Evolutionary conservation across 2,329 filamentous ascomycete species (phyloP).

Genomic region (Talaromyces sp.): DNA sequence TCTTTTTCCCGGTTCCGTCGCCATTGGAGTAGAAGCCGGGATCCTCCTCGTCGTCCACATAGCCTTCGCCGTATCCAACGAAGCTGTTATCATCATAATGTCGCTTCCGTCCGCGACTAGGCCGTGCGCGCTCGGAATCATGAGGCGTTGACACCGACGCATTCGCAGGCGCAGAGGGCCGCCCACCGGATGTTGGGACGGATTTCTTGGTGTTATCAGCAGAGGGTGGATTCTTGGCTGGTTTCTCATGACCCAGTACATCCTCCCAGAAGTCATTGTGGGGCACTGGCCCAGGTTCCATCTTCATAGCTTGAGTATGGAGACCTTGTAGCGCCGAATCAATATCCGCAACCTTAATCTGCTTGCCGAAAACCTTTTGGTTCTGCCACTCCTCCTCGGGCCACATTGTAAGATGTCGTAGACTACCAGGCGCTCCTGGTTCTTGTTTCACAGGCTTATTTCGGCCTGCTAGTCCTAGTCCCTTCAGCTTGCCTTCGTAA

Average conservation of each 20-base stretch:
- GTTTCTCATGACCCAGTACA: conserved; percentile 52
- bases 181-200: conserved; percentile 26
- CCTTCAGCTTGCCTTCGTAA: conserved; percentile 56
- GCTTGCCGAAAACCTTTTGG: conserved; percentile 51
- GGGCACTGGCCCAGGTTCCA: conserved; percentile 50
- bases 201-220: conserved; percentile 36
- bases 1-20: conserved; percentile 49
- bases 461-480: conserved; percentile 49
- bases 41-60: conserved; percentile 52
- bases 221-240: conserved; percentile 37
- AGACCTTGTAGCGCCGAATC: conserved; percentile 46
- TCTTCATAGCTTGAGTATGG: conserved; percentile 49
- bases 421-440: conserved; percentile 39
- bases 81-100: conserved; percentile 56
- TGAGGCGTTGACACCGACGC: conserved; percentile 28
- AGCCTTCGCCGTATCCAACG: conserved; percentile 55
- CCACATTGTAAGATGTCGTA: conserved; percentile 49
- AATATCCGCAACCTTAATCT: conserved; percentile 48
- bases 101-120: conserved; percentile 52
- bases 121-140: conserved; percentile 42
- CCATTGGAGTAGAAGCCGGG: conserved; percentile 47
- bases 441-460: conserved; percentile 53
- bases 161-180: conserved; percentile 30
- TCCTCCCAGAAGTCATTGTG: conserved; percentile 54
- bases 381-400: conserved; percentile 56